Evolutionary conservation across 371 early-diverging fungal species (phyloP).

Genomic region (Sporodiniella umbellata): DNA sequence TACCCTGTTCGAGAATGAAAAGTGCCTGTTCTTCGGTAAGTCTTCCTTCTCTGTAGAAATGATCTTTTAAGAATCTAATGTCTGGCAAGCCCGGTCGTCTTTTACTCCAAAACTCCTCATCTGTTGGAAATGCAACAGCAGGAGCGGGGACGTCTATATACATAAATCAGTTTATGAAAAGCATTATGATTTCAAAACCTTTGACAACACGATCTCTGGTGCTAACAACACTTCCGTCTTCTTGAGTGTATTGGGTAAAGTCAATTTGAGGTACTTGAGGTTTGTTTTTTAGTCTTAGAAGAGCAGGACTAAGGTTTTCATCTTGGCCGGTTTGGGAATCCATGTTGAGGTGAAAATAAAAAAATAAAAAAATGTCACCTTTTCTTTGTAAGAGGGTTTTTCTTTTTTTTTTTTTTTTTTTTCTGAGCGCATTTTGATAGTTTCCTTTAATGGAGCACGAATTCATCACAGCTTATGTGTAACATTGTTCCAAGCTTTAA

Average conservation of each 20-base stretch:
- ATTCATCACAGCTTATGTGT: too few species aligned
- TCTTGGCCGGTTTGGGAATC: neutral
- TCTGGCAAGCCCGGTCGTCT: constrained; percentile 77
- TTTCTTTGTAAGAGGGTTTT: too few species aligned
- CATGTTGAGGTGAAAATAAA: neutral
- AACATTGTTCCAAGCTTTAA: too few species aligned
- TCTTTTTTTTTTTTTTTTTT: too few species aligned
- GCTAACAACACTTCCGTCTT: constrained; percentile 73
- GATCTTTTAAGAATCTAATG: constrained; percentile 79
- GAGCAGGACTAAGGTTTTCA: constrained; percentile 19
- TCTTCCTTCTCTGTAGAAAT: constrained; percentile 90
- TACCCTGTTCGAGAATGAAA: constrained; percentile 76
- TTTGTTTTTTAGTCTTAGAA: constrained; percentile 24
- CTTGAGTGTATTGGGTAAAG: constrained; percentile 74
- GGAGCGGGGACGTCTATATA: constrained; percentile 30
- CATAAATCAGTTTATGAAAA: too few species aligned
- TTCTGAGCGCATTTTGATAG: too few species aligned
- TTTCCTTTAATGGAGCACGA: too few species aligned
- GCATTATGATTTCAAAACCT: too few species aligned
- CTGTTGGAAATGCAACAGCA: constrained; percentile 46
- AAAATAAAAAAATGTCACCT: neutral
- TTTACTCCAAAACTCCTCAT: constrained; percentile 57
- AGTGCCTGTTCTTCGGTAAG: constrained; percentile 91
- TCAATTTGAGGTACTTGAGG: constrained; percentile 49
- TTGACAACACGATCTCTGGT: constrained; percentile 76